These are phyloP conservation scores for Phialocephala subalpina DNA, from an alignment of 2,329 filamentous ascomycete genomes.

Conservation along the genomic window DNA sequence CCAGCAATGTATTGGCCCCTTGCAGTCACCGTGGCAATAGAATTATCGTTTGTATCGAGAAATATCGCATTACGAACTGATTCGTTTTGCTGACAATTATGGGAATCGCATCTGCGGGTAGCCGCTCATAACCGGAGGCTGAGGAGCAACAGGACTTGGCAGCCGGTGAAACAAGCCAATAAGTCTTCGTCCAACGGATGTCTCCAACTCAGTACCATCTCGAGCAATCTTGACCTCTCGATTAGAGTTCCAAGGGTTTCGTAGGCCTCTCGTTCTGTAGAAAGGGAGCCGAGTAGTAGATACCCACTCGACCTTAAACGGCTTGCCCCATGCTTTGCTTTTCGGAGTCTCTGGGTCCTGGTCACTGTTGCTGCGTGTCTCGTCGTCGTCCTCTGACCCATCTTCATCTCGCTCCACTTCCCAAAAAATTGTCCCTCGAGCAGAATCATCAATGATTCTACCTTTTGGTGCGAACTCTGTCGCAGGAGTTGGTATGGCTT, in stretches of 20 bases:
- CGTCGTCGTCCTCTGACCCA: constrained; percentile 56
- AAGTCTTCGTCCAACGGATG: constrained; percentile 77
- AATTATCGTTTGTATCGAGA: neutral
- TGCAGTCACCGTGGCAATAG: neutral
- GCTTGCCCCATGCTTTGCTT: constrained; percentile 78
- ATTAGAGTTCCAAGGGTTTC: constrained; percentile 96
- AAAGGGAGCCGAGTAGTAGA: constrained; percentile 87
- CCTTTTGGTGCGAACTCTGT: constrained; percentile 82
- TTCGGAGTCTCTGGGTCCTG: constrained; percentile 47
- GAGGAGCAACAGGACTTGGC: constrained; percentile 38
- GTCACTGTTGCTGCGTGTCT: constrained; percentile 47
- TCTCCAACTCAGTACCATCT: constrained; percentile 93
- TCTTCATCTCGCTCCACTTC: constrained; percentile 71
- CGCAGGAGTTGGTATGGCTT: constrained; percentile 80
- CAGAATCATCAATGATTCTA: constrained; percentile 89
- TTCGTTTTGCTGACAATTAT: constrained; percentile 2
- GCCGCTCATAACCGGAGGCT: constrained; percentile 30
- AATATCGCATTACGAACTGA: neutral
- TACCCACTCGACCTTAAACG: constrained; percentile 90
- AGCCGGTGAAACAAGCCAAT: constrained; percentile 79
- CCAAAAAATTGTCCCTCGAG: constrained; percentile 97
- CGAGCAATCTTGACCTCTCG: constrained; percentile 95
- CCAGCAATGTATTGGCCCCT: constrained; percentile 25
- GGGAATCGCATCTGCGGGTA: constrained; percentile 39
- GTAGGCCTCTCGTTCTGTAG: constrained; percentile 83